Conservation (phyloP, 768 basidiomycete species). For the Leccinum pellstonianum region DNA sequence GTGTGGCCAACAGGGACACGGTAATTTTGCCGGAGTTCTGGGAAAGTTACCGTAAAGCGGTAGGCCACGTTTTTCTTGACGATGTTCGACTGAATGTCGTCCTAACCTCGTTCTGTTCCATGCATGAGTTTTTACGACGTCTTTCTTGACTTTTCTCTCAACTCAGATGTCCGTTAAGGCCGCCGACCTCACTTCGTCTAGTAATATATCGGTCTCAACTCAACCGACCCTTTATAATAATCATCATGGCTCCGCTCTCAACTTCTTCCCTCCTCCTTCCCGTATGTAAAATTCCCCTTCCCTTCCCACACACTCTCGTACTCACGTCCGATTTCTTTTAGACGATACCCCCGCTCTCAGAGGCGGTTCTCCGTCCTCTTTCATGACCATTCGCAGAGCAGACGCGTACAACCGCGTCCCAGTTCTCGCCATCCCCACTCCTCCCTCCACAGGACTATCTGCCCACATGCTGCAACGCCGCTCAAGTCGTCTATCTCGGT, state of each 20-base stretch:
- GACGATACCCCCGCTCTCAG: conserved; percentile 16
- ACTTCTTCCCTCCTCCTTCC: conserved; percentile 4
- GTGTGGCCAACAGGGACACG: background rate
- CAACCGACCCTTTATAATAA: conserved; percentile 21
- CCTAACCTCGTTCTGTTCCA: conserved; percentile 29
- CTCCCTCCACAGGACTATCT: conserved; percentile 2
- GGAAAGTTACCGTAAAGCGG: conserved; percentile 29
- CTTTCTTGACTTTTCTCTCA: conserved; percentile 19
- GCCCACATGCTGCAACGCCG: conserved; percentile 31
- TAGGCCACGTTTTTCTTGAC: conserved; percentile 27
- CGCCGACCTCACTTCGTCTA: conserved; percentile 14
- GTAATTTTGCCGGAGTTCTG: conserved; percentile 10
- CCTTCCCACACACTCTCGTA: conserved; percentile 30
- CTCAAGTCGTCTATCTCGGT: conserved; percentile 42
- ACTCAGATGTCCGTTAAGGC: conserved; percentile 26
- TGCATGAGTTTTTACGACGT: conserved; percentile 33
- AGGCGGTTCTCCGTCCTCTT: conserved; percentile 30
- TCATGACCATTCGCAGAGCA: conserved; percentile 28
- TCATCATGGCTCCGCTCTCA: conserved; percentile 8
- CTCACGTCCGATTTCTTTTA: conserved; percentile 34
- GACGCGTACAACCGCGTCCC: conserved; percentile 25
- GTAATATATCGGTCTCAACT: conserved; percentile 1
- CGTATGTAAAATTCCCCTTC: conserved; percentile 22
- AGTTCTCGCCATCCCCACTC: conserved; percentile 10
- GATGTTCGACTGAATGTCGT: conserved; percentile 27